phyloP scores from a whole-genome alignment of 2,329 filamentous ascomycete species.

The Coniochaeta ligniaria region DNA sequence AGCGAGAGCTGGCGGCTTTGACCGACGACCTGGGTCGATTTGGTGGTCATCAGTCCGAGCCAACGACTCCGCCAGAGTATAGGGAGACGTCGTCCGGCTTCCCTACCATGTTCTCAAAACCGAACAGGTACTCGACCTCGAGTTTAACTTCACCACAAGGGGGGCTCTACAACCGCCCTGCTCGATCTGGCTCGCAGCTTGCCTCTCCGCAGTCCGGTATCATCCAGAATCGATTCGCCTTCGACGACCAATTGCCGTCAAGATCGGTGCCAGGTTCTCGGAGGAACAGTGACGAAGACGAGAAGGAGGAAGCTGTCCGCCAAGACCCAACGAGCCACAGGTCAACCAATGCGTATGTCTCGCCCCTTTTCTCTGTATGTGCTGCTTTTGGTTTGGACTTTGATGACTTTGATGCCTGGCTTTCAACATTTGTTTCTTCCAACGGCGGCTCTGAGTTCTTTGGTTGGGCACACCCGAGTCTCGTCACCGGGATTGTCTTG shows the following conservation, averaged over 20 bases:
- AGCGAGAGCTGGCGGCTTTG: conserved; percentile 78
- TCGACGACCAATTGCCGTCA: conserved; percentile 63
- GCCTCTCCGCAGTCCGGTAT: conserved; percentile 67
- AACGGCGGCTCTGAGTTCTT: neutral
- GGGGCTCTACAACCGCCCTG: conserved; percentile 65
- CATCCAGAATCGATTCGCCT: conserved; percentile 48
- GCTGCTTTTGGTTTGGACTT: neutral
- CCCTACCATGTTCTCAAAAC: conserved; percentile 71
- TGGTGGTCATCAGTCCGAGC: conserved; percentile 75
- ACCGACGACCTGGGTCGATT: conserved; percentile 66
- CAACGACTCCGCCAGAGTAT: conserved; percentile 92
- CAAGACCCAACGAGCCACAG: conserved; percentile 65
- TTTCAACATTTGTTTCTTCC: neutral
- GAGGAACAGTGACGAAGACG: conserved; percentile 85
- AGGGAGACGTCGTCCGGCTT: conserved; percentile 66
- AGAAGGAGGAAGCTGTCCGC: conserved; percentile 69
- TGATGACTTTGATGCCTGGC: neutral
- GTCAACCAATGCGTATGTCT: conserved; percentile 71
- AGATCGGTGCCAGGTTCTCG: conserved; percentile 81
- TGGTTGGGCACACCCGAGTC: neutral
- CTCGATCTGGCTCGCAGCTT: conserved; percentile 70
- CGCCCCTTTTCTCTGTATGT: neutral
- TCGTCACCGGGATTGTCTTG: neutral
- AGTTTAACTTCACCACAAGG: conserved; percentile 79
- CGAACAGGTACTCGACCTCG: conserved; percentile 83